Base-by-base conservation (phyloP, 345 rosid species). In the Jatropha curcas region DNA sequence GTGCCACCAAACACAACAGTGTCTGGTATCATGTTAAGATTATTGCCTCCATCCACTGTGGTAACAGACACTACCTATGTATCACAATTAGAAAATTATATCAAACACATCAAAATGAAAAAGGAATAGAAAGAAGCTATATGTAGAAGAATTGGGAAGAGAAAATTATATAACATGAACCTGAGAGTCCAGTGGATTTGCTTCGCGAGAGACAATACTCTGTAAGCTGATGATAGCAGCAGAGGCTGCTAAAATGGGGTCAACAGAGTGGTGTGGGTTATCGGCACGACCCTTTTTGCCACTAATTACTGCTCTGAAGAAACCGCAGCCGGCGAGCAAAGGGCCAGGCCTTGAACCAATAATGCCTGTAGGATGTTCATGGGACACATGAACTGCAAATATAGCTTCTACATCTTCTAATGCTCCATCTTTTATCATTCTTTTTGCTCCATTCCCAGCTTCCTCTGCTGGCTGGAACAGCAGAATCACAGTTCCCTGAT, bases 381-480 rank as follows among this genome's bases (percentile, higher is more conserved):
- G 97, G n/a, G 97, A 91, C 12, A 93, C 97, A 27, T 93, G 98
- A 43, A 84, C 85, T 0, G 95, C 97, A 34, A 93, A 93, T 51
- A 91, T 91, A 65, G 95, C 97, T 60, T 89, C 90, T 14, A 93
- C 86, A 48, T 89, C 78, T 2, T 88, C 93, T 4, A 91, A 74
- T 0, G 93, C 97, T 5, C 90, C 93, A 9, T 93, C 98, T 73
- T 75, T 83, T 0, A 93, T 93, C 98, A 93, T 89, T 43, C 78
- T 57, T 63, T 91, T 93, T 16, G 98, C 98, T 8, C 98, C 98
- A 35, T 93, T 93, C 25, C 98, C 98, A 19, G 97, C 98, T 86
- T 93, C 98, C 82, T 93, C 98, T 5, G 98, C 97, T 2, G 98
- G 97, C 74, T 93, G 98, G 63, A 93, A 93, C n/a, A 93, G 58